Evolutionary conservation across 352 stramenopile genomes (phyloP), one percentile per base, ranked within the genome.

Genomic region (Saprolegnia diclina): DNA sequence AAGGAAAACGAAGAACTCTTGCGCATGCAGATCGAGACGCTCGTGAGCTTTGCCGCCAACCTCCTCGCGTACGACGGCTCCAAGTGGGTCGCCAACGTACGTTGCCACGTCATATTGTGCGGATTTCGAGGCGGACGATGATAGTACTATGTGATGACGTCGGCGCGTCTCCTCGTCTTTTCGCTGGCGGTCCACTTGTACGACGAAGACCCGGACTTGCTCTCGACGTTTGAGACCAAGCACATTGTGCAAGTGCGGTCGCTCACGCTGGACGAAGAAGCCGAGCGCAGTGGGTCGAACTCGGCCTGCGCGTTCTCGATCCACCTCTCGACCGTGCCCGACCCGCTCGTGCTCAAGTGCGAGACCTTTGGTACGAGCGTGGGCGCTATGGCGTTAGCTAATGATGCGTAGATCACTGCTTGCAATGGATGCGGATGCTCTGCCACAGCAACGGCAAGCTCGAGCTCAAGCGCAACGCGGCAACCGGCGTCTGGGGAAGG

Each of bases 381-480:
- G 18, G 42, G n/a, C n/a, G n/a, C n/a, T n/a, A 19, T 26, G 14
- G 16, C 19, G 5, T 0, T n/a, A n/a, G n/a, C n/a, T n/a, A n/a
- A n/a, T n/a, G n/a, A n/a, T n/a, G n/a, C 50, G 7, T 44, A 94
- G 87, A 95, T 72, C 82, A 92, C 65, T 93, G 87, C 32, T 74
- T 93, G 46, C 83, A 95, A 71, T 93, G 85, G 87, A 95, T 95
- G 87, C 85, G 87, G 6, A 65, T 95, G 64, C 71, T 95, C 13
- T 95, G 87, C 66, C 81, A 77, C 19, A 91, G 77, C 71, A 93
- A 95, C 69, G 81, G 83, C 69, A 95, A 93, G 73, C 72, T 95
- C 9, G 87, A 93, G 59, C 82, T 95, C 61, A 93, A 93, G 75
- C 92, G 92, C 74, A 95, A 93, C 56, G 87, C 87, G 4, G 85